phyloP scores from a whole-genome alignment of 2,329 filamentous ascomycete genomes.

The Monosporascus sp. region DNA sequence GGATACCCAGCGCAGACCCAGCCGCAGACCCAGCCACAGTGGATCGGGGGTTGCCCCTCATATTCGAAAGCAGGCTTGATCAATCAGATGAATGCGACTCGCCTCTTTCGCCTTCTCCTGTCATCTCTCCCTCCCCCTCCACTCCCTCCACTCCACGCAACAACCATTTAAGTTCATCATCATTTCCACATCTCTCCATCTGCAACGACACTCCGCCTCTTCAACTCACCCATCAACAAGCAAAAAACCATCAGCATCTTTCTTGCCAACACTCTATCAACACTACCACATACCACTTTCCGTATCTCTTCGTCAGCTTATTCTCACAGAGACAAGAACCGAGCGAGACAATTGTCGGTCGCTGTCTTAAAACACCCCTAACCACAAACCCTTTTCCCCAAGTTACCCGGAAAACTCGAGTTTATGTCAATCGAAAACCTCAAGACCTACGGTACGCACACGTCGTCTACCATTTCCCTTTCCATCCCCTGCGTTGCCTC shows the following conservation, averaged over 20 bases:
- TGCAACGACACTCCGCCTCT: constrained; percentile 5
- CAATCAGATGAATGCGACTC: neutral
- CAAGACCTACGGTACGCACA: constrained; percentile 74
- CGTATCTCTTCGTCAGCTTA: constrained; percentile 7
- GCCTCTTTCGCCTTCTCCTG: neutral
- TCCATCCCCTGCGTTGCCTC: neutral
- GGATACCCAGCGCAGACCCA: neutral
- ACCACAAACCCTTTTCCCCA: constrained; percentile 48
- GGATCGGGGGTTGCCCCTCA: neutral
- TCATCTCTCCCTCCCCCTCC: neutral
- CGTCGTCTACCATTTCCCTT: constrained; percentile 32
- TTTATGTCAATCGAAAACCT: constrained; percentile 99
- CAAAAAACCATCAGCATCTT: neutral
- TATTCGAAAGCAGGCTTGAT: neutral
- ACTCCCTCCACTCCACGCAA: constrained; percentile 3
- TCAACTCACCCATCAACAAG: constrained; percentile 2
- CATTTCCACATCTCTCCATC: neutral
- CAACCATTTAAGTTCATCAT: constrained; percentile 11
- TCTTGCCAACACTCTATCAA: neutral
- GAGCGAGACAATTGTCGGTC: constrained; percentile 44
- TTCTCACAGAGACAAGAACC: constrained; percentile 46
- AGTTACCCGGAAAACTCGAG: constrained; percentile 63
- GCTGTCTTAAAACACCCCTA: constrained; percentile 34
- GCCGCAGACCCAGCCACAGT: neutral
- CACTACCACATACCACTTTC: constrained; percentile 5